Evolutionary conservation across 495 filamentous ascomycete genomes (phyloP), one percentile per base, ranked within the genome.

Genomic region (Aspergillus affinis): DNA sequence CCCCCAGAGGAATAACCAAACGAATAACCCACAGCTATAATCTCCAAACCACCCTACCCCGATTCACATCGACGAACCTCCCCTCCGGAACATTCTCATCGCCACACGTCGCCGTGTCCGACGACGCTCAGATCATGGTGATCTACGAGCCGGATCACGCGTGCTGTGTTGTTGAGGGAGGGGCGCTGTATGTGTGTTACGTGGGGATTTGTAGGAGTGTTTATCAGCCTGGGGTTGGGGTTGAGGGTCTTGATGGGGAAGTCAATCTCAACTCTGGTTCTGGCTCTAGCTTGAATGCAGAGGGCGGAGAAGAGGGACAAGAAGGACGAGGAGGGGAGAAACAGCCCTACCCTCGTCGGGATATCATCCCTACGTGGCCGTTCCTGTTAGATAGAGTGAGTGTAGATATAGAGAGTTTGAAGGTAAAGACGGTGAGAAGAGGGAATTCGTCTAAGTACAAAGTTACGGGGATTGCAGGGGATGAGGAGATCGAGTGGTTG

Each of bases 91-190:
- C 55, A 10, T 54, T 57, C 51, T 27, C 57, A 9, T 27, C 48
- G 23, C 65, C 72, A 55, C 47, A 71, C 64, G 27, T 62, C 13
- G 48, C 64, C 21, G 49, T 63, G 26, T 66, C 67, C 36, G 41
- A 55, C 36, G 64, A 69, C 48, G 36, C 9, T 6, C 55, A 48
- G 1, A 29, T 69, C 23, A 50, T 65, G 4, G 56, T 55, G 8
- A 49, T 65, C 48, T 69, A 61, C 51, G 66, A 69, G 48, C 53
- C 63, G 8, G 56, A 54, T 12, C 59, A 63, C 46, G 55, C 59
- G 21, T 58, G 48, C 53, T 12, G 20, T 9, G 51, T 63, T 51
- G 20, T 58, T 19, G n/a, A 47, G 0, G 66, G 66, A 12, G 66
- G 66, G 1, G 53, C 63, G 3, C 18, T 69, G 4, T 69, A 65